phyloP scores from a whole-genome alignment of 2,329 filamentous ascomycete species.

The Stemphylium lycopersici region DNA sequence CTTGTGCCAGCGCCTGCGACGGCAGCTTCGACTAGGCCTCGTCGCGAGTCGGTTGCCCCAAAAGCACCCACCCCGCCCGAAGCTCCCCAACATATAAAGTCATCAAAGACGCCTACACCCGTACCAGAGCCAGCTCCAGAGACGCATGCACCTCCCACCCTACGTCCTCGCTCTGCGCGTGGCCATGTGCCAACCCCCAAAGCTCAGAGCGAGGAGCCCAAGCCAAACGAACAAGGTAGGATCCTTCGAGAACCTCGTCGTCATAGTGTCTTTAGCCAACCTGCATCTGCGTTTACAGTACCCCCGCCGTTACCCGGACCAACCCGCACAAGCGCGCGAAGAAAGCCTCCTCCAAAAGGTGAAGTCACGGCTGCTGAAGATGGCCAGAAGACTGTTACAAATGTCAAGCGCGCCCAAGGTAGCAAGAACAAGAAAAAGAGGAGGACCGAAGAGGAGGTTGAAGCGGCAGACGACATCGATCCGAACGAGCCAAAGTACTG shows the following conservation, averaged over 20 bases:
- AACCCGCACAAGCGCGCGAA: constrained; percentile 57
- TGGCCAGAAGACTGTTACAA: constrained; percentile 68
- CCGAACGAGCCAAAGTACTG: constrained; percentile 79
- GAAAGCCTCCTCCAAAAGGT: constrained; percentile 75
- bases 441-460: constrained; percentile 31
- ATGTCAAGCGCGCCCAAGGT: constrained; percentile 68
- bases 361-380: constrained; percentile 68
- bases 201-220: constrained; percentile 57
- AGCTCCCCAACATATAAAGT: constrained; percentile 21
- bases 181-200: constrained; percentile 48
- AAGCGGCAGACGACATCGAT: constrained; percentile 62
- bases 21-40: constrained; percentile 44
- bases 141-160: constrained; percentile 18
- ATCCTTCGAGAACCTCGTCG: constrained; percentile 50
- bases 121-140: constrained; percentile 21
- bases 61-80: constrained; percentile 33
- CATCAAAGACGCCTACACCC: constrained; percentile 27
- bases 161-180: constrained; percentile 49
- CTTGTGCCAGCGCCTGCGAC: constrained; percentile 24
- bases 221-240: constrained; percentile 45
- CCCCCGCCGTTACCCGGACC: constrained; percentile 23
- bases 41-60: constrained; percentile 40
- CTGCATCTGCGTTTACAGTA: constrained; percentile 22
- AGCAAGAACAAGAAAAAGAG: constrained; percentile 58
- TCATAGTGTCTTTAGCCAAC: constrained; percentile 54